These are phyloP conservation scores for Ophiostoma himal-ulmi DNA, from an alignment of 2,329 filamentous ascomycete genomes.

Conservation along the genomic window DNA sequence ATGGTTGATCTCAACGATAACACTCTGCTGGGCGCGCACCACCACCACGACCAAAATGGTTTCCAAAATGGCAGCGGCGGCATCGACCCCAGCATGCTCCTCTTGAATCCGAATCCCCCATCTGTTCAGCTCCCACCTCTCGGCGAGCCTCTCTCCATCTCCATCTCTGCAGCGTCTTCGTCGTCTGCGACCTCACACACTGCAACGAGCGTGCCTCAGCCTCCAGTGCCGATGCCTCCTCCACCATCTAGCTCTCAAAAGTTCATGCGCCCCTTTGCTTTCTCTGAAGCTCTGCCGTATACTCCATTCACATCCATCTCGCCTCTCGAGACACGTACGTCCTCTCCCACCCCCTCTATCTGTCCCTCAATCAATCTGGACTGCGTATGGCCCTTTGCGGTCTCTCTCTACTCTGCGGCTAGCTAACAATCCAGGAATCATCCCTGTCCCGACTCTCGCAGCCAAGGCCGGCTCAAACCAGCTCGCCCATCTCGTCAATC, in stretches of 20 bases:
- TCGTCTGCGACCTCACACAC: constrained; percentile 16
- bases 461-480: constrained; percentile 48
- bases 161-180: constrained; percentile 21
- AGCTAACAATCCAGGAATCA: constrained; percentile 46
- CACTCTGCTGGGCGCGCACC: constrained; percentile 21
- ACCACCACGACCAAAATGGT: constrained; percentile 25
- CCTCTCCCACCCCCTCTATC: constrained; percentile 17
- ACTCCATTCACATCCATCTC: constrained; percentile 75
- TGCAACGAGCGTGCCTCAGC: constrained; percentile 13
- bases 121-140: constrained; percentile 19
- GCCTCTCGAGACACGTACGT: constrained; percentile 67
- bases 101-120: constrained; percentile 24
- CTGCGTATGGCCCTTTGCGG: constrained; percentile 5
- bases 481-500: constrained; percentile 47
- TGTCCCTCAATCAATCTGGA: not conserved
- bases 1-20: constrained; percentile 30
- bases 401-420: not conserved
- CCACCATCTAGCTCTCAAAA: constrained; percentile 21
- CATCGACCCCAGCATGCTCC: constrained; percentile 27
- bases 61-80: constrained; percentile 25
- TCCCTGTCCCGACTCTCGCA: constrained; percentile 58
- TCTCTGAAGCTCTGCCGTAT: constrained; percentile 74
- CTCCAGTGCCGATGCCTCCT: constrained; percentile 19
- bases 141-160: constrained; percentile 20
- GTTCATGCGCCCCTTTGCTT: constrained; percentile 48